Evolutionary conservation across 2,329 filamentous ascomycete genomes (phyloP), one percentile per base, ranked within the genome.

Genomic region (Ascochyta rabiei): DNA sequence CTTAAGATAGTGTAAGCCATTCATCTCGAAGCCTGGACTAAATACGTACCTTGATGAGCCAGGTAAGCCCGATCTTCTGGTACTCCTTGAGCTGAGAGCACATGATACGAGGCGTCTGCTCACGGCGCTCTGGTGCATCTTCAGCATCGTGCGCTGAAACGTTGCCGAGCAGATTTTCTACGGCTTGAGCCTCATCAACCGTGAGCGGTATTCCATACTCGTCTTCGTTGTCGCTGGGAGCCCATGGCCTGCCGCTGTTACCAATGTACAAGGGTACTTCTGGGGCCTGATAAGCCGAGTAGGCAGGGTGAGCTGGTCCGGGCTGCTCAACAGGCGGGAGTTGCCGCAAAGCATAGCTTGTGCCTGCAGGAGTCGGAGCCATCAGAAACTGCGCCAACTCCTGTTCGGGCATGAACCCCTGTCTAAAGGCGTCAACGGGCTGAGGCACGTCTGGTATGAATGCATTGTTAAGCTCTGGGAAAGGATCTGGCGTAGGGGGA

Each of bases 11-110:
- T n/a, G 15, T 54, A 34, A 48, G 39, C 39, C 10, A 6, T 6
- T 18, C 1, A 28, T 21, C 4, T 6, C 21, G 21, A 9, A 18
- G 0, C 16, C 7, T 28, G 7, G 4, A 30, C 5, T 33, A 6
- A 2, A 40, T 10, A 23, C 16, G n/a, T 48, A 54, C 51, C 51
- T 84, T 82, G 65, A 86, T 86, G 77, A 95, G 84, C 90, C 90
- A 95, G 1, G 85, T 82, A 33, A 93, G 73, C 3, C 89, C 90
- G 16, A 93, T 78, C 64, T 90, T 87, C 69, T 97, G 93, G 66
- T 96, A 92, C 40, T 88, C 85, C 77, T 95, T 91, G 8, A 97
- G 79, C 0, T 82, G 78, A 53, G 85, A 86, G 54, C 80, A 85
- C 67, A 96, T 83, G 1, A 82, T 87, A 37, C 83, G 81, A 0